These are phyloP conservation scores for Leishmania guyanensis DNA, from an alignment of 208 protist genomes.

Conservation along the genomic window DNA sequence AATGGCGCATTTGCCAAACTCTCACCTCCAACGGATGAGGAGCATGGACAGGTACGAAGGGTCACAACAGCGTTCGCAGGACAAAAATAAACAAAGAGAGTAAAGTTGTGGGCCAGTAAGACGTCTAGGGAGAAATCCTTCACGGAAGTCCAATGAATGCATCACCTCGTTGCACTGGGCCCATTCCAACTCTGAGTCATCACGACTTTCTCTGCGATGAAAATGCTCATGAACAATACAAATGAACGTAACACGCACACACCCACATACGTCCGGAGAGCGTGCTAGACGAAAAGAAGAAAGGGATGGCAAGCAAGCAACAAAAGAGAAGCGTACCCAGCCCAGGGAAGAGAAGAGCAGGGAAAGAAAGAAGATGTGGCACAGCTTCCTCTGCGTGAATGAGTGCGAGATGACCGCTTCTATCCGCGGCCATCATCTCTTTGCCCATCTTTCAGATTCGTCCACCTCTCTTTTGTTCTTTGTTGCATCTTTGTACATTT, in stretches of 20 bases:
- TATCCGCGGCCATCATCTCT: neutral
- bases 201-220: neutral
- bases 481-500: neutral
- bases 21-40: neutral
- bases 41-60: neutral
- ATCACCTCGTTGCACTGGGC: neutral
- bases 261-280: neutral
- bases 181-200: neutral
- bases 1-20: neutral
- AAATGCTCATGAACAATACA: neutral
- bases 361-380: neutral
- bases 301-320: neutral
- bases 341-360: neutral
- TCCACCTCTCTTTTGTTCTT: neutral
- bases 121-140: neutral
- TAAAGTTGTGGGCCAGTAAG: neutral
- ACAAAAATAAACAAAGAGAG: constrained; percentile 17
- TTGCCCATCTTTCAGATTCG: neutral
- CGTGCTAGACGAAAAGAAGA: neutral
- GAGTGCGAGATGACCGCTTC: neutral
- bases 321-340: neutral
- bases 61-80: neutral
- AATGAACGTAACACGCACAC: neutral
- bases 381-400: neutral
- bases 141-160: neutral